Evolutionary conservation across 495 filamentous ascomycete species (phyloP), one percentile per base, ranked within the genome.

Genomic region (Extremus antarcticus): DNA sequence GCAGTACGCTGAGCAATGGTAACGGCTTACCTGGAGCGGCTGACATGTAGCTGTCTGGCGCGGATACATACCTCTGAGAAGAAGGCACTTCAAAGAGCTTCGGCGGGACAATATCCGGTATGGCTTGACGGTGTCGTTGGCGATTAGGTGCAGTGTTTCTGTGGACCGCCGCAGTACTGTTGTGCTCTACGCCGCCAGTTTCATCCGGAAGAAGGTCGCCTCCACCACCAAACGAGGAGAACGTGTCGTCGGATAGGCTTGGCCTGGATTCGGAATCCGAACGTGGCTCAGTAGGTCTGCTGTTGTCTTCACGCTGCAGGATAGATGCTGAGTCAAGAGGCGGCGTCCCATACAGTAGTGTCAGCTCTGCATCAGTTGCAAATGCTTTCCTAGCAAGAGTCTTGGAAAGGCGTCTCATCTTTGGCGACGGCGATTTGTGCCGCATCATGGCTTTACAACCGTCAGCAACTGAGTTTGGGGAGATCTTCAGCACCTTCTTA

Each of bases 161-260:
- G 29, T 35, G 29, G 29, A 7, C 29, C 7, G 4, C 29, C 7
- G 29, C 29, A 13, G 29, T 13, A 35, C 13, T 13, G 29, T 13
- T 35, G 29, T 35, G 29, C 7, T 35, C 4, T 46, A 43, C n/a
- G 17, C 35, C 25, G 41, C 20, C 61, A 2, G 52, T 39, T 55
- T 69, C 67, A 48, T 67, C 67, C 23, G 65, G 67, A 41, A 69
- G 51, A 0, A 58, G 55, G 53, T 69, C 67, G 25, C 67, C 65
- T 16, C 22, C 32, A 45, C 49, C 57, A 50, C 63, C 66, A 50
- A 70, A 70, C 0, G 55, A 60, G 2, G 67, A 68, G 23, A 48
- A n/a, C 3, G 53, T 58, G 41, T 59, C 54, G 15, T 51, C 59
- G 23, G 46, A 48, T 7, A 48, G 3, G 23, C 46, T 48, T 11